A percentile compares a stretch with the other conserved stretches of the same genome.
Evolutionary conservation across 2,329 filamentous ascomycete species (phyloP).

Genomic region (Exserohilum turcica): DNA sequence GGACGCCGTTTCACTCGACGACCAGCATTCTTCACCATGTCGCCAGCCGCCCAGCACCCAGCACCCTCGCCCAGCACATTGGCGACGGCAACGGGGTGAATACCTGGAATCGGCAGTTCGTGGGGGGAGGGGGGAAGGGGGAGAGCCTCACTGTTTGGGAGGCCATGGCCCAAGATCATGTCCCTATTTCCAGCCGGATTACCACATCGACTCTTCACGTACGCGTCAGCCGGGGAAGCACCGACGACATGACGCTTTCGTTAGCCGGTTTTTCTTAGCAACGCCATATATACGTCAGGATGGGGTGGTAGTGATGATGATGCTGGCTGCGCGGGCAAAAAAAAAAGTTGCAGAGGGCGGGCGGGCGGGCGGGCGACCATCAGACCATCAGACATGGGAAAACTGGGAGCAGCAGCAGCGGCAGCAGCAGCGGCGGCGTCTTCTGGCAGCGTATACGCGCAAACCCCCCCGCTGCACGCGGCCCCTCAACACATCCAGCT

Average conservation of each 20-base stretch:
- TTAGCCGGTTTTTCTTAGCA: not conserved
- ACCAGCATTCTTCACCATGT: not conserved
- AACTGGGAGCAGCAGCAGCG: not conserved
- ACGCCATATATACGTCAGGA: not conserved
- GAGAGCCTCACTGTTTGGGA: slow-evolving; percentile 8
- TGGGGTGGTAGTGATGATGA: not conserved
- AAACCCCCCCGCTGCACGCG: slow-evolving; percentile 3
- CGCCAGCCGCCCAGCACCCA: not conserved
- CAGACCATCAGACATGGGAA: not conserved
- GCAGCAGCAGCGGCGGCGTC: not conserved
- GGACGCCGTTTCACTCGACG: not conserved
- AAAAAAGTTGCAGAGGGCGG: not conserved
- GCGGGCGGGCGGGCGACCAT: not conserved
- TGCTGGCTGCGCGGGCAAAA: not conserved
- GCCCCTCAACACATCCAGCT: slow-evolving; percentile 1
- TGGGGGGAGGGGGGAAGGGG: too few relatives aligned
- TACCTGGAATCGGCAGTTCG: not conserved
- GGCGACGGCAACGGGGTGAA: not conserved
- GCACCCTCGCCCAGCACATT: too few relatives aligned
- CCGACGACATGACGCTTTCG: slow-evolving; percentile 1
- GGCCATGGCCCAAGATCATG: not conserved
- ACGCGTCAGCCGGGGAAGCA: slow-evolving; percentile 11
- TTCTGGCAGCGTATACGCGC: slow-evolving; percentile 2
- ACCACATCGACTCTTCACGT: slow-evolving; percentile 1
- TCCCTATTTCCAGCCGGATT: not conserved